A percentile compares a stretch with the other conserved stretches of the same genome.
phyloP scores from a whole-genome alignment of 164 flowering plant genomes.

The Vitis labrusca region DNA sequence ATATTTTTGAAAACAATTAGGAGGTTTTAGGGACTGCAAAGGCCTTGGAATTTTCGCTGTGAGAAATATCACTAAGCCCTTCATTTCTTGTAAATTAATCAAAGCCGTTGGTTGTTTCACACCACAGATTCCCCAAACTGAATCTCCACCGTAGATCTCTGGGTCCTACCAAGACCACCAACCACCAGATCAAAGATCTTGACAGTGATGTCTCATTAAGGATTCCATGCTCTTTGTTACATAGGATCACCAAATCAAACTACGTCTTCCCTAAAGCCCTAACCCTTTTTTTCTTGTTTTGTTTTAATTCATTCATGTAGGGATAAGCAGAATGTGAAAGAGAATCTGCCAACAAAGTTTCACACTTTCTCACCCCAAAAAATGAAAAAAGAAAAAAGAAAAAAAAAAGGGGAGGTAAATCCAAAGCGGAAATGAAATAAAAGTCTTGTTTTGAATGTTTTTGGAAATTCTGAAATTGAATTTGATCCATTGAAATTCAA shows the following conservation, averaged over 20 bases:
- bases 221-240: background rate
- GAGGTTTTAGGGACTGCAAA: no score
- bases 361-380: background rate
- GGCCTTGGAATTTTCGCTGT: no score
- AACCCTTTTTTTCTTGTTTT: background rate
- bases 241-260: background rate
- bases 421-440: no score
- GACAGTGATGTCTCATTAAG: background rate
- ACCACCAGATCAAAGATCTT: background rate
- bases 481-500: slow-evolving; percentile 60
- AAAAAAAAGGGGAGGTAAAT: no score
- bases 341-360: slow-evolving; percentile 42
- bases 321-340: slow-evolving; percentile 58
- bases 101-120: background rate
- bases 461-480: background rate
- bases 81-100: no score
- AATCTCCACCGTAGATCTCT: slow-evolving; percentile 6
- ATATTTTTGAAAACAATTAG: no score
- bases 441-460: background rate
- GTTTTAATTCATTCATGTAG: slow-evolving; percentile 19
- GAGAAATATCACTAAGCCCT: no score
- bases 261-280: background rate
- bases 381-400: background rate
- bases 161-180: background rate
- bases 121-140: slow-evolving; percentile 2